A percentile compares a stretch with the other conserved stretches of the same genome.
Conservation (phyloP, 169 alveolate species). For the Plasmodium adleri region DNA sequence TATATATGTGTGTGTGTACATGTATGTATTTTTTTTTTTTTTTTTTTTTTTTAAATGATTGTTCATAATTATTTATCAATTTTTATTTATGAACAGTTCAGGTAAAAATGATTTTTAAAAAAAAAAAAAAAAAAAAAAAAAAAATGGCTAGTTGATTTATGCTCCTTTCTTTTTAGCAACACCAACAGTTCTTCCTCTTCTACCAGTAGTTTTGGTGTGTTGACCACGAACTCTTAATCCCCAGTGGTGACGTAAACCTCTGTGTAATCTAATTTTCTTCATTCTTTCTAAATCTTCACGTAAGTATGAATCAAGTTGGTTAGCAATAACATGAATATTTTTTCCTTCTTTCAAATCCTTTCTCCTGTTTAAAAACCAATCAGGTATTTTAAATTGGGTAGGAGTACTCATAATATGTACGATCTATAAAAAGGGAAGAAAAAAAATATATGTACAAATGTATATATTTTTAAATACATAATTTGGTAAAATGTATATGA, state of each 20-base stretch:
- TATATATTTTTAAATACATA: not conserved
- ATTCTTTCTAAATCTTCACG: conserved; percentile 99
- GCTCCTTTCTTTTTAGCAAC: conserved; percentile 96
- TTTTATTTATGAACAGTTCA: conserved; percentile 10
- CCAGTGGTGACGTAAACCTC: conserved; percentile 99
- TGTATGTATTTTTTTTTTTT: no score
- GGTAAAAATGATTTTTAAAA: not conserved
- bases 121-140: conserved; percentile 34
- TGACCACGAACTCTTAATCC: conserved; percentile 99
- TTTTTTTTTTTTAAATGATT: no score
- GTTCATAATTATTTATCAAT: no score
- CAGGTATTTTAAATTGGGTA: conserved; percentile 96
- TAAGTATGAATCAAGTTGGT: conserved; percentile 95
- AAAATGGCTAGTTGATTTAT: conserved; percentile 24
- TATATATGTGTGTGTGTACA: no score
- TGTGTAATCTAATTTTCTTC: conserved; percentile 97
- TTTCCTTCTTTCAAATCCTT: conserved; percentile 97
- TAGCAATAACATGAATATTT: conserved; percentile 94
- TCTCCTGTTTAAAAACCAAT: conserved; percentile 99
- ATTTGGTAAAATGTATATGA: not conserved
- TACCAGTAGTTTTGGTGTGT: conserved; percentile 99
- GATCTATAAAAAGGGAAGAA: conserved; percentile 75
- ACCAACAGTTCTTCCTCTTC: conserved; percentile 99
- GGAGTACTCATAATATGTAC: conserved; percentile 94
- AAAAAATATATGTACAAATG: not conserved